Evolutionary conservation across 2,329 filamentous ascomycete genomes (phyloP).

Genomic region (Alternaria hordeiaustralica): DNA sequence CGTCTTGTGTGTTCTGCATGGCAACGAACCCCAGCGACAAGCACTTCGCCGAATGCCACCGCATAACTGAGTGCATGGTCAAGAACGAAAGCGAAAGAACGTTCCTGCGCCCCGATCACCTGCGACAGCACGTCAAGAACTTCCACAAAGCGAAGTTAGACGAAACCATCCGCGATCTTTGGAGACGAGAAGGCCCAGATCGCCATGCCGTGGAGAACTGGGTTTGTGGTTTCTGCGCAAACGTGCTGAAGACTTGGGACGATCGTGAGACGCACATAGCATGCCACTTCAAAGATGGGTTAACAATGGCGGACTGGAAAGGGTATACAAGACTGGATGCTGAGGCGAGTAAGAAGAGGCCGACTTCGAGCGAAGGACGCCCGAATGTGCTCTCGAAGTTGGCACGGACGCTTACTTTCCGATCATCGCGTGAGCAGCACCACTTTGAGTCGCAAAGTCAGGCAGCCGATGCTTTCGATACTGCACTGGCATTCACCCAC

Average conservation of each 20-base stretch:
- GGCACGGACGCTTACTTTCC: slow-evolving; percentile 2
- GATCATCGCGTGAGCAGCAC: neutral
- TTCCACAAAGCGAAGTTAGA: slow-evolving; percentile 35
- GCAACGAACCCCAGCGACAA: slow-evolving; percentile 32
- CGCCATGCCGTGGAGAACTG: slow-evolving; percentile 25
- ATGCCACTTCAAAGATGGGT: slow-evolving; percentile 41
- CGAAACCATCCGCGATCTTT: slow-evolving; percentile 35
- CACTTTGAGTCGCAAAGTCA: neutral
- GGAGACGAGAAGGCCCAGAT: slow-evolving; percentile 31
- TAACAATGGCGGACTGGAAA: slow-evolving; percentile 40
- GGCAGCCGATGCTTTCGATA: neutral
- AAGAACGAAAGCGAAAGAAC: slow-evolving; percentile 37
- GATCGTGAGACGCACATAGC: slow-evolving; percentile 41
- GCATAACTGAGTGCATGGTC: slow-evolving; percentile 40
- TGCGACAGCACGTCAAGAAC: slow-evolving; percentile 44
- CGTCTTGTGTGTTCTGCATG: slow-evolving; percentile 42
- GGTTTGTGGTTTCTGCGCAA: slow-evolving; percentile 42
- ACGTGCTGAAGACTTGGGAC: slow-evolving; percentile 35
- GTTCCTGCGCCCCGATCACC: slow-evolving; percentile 42
- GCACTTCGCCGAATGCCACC: slow-evolving; percentile 37
- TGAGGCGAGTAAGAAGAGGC: slow-evolving; percentile 5
- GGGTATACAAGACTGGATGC: neutral
- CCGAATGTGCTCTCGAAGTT: slow-evolving; percentile 5
- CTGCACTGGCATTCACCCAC: neutral
- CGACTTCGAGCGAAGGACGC: neutral